Percentiles rank a stretch among this genome's conserved stretches.
Conservation (phyloP, 441 rosid genomes). For the Gossypium davidsonii region DNA sequence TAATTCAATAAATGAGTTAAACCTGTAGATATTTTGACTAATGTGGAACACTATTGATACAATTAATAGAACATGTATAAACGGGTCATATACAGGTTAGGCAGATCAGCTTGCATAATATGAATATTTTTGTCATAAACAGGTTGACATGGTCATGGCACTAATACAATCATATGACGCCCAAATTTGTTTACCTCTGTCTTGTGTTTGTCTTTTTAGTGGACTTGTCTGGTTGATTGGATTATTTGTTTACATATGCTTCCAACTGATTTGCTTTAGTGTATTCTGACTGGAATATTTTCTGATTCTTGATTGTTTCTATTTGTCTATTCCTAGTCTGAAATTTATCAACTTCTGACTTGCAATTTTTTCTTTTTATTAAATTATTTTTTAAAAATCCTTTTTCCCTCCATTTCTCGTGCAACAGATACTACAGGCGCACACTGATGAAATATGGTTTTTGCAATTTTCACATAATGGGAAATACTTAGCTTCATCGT, state of each 20-base stretch:
- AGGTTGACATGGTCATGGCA: not conserved
- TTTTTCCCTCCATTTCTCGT: not conserved
- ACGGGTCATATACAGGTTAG: not conserved
- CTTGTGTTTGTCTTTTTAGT: not conserved
- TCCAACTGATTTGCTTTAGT: not conserved
- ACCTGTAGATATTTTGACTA: not conserved
- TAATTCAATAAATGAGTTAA: not conserved
- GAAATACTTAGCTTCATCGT: constrained; percentile 62
- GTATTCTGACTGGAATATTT: constrained; percentile 2
- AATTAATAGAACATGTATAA: not conserved
- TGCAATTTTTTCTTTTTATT: not conserved
- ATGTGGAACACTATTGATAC: not conserved
- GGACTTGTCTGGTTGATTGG: not conserved
- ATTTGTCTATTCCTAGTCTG: not conserved
- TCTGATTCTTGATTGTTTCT: not conserved
- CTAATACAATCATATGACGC: not conserved
- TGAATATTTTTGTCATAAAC: not conserved
- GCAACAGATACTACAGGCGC: constrained; percentile 51
- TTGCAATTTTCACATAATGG: constrained; percentile 74
- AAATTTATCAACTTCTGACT: not conserved
- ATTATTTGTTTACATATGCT: not conserved
- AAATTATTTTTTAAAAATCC: not conserved
- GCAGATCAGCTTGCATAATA: not conserved
- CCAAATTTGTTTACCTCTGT: not conserved
- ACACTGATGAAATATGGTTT: constrained; percentile 69